Evolutionary conservation across 169 alveolate genomes (phyloP), one percentile per base, ranked within the genome.

Genomic region (Eimeria brunetti): DNA sequence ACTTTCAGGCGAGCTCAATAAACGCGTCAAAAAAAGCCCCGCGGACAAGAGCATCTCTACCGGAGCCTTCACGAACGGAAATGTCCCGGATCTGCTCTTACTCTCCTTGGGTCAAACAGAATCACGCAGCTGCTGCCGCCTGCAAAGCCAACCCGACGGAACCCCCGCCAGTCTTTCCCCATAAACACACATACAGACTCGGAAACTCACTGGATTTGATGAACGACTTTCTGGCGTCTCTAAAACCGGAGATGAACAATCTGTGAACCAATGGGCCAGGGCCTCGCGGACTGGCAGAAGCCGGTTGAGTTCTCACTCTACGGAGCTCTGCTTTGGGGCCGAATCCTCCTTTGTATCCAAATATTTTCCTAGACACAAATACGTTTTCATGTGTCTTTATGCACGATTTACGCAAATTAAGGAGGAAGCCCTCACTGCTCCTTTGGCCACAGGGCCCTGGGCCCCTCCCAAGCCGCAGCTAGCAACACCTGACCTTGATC

Each of bases 391-490:
- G 56, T 36, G 69, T 53, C 53, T 84, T 20, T 53, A 22, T 58
- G 46, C 38, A n/a, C 8, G 83, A 38, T 49, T 41, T 20, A 80
- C 67, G 49, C n/a, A 46, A 6, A 4, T 27, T 80, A 14, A 80
- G 67, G 27, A n/a, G 89, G 30, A 80, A 80, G 16, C 78, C 46
- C 36, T 33, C 18, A 38, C 20, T n/a, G 93, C 83, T 46, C 90
- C 75, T 36, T 51, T 49, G 41, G 93, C 84, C 36, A n/a, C 44
- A 62, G 93, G 93, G 83, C 93, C 93, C 83, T 46, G 93, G 93
- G 93, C 93, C 93, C 93, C 93, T 60, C 93, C 62, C 93, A 38
- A 62, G 93, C 53, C 83, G n/a, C 83, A 86, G 93, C 93, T 86
- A 86, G 93, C 93, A 86, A 62, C 93, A 64, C 93, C 83, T 86